Evolutionary conservation across 2,329 filamentous ascomycete genomes (phyloP).

Genomic region (Ramichloridium luteum): DNA sequence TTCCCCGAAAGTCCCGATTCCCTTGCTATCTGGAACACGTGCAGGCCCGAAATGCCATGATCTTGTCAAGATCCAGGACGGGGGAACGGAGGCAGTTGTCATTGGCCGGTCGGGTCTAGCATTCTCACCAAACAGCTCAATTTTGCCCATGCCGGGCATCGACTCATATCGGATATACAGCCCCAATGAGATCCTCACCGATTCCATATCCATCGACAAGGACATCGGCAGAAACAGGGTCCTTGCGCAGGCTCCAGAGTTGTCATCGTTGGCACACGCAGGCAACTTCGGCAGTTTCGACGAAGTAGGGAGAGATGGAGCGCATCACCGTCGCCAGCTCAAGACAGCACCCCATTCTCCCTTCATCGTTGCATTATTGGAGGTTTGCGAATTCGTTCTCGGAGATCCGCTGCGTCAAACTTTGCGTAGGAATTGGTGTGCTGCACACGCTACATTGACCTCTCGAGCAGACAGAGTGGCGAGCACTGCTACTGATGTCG

Average conservation of each 20-base stretch:
- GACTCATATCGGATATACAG: conserved; percentile 15
- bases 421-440: conserved; percentile 21
- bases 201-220: conserved; percentile 3
- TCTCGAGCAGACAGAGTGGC: conserved; percentile 7
- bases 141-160: not conserved
- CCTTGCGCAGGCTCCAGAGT: conserved; percentile 8
- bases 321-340: conserved; percentile 20
- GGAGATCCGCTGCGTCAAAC: conserved; percentile 13
- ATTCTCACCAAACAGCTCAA: conserved; percentile 16
- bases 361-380: conserved; percentile 15
- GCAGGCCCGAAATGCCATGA: conserved; percentile 13
- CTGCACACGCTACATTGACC: conserved; percentile 14
- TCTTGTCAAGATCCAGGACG: conserved; percentile 15
- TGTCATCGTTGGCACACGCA: conserved; percentile 10
- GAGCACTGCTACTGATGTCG: conserved; percentile 10
- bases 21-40: conserved; percentile 12
- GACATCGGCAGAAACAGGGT: conserved; percentile 21
- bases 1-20: conserved; percentile 14
- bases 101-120: conserved; percentile 15
- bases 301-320: conserved; percentile 14
- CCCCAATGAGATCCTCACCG: not conserved
- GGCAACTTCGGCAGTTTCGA: conserved; percentile 16
- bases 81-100: conserved; percentile 11
- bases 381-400: conserved; percentile 19
- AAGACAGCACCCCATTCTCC: conserved; percentile 16